phyloP scores from a whole-genome alignment of 805 yeast species.

The Saccharomycopsis javanensis region DNA sequence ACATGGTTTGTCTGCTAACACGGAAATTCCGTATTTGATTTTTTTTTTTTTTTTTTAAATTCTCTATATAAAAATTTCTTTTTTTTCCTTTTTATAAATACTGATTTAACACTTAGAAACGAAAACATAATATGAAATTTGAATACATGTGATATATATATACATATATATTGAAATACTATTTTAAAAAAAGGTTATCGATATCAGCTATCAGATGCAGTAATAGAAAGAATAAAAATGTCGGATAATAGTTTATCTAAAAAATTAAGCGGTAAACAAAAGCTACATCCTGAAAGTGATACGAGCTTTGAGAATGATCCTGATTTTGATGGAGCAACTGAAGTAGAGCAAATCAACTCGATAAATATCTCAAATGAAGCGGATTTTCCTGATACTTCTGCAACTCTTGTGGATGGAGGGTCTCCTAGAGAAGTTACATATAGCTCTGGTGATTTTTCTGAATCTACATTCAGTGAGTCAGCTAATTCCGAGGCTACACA shows the following conservation, averaged over 20 bases:
- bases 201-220: not conserved
- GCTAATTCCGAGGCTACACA: slow-evolving; percentile 52
- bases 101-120: not conserved
- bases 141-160: not conserved
- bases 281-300: not conserved
- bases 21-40: not conserved
- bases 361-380: not conserved
- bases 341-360: slow-evolving; percentile 3
- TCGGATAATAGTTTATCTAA: not conserved
- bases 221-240: not conserved
- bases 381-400: slow-evolving; percentile 5
- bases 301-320: not conserved
- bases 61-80: too few species aligned
- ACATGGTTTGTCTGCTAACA: not conserved
- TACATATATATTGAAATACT: too few species aligned
- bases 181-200: not conserved
- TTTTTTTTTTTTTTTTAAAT: too few species aligned
- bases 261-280: not conserved
- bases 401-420: slow-evolving; percentile 10
- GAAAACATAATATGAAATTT: not conserved
- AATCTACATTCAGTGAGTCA: not conserved
- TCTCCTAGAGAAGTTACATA: slow-evolving; percentile 13
- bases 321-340: slow-evolving; percentile 7
- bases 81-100: too few species aligned
- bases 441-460: slow-evolving; percentile 7